phyloP scores from a whole-genome alignment of 2,329 filamentous ascomycete species.

The Pyricularia grisea region DNA sequence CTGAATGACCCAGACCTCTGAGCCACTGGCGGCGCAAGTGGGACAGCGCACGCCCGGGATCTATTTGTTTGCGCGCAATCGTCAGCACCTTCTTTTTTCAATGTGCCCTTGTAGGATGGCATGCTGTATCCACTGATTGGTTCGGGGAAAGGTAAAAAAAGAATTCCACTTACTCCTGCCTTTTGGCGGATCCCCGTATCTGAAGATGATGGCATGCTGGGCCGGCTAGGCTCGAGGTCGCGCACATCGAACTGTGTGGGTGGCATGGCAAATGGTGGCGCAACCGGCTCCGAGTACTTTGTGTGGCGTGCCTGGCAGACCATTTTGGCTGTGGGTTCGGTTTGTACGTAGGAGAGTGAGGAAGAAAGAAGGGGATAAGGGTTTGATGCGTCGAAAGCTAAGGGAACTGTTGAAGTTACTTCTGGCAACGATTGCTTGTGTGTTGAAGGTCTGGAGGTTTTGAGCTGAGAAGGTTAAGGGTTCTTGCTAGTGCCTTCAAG shows the following conservation, averaged over 20 bases:
- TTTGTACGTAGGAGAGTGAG: background rate
- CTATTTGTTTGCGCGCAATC: constrained; percentile 5
- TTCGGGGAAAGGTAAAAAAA: background rate
- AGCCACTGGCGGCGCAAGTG: constrained; percentile 13
- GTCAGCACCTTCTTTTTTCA: background rate
- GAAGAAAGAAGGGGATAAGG: background rate
- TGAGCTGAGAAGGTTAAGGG: background rate
- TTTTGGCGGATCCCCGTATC: background rate
- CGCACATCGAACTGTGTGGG: background rate
- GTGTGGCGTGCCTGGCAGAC: constrained; percentile 1
- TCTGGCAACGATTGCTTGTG: background rate
- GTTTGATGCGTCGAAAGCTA: background rate
- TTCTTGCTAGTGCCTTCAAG: background rate
- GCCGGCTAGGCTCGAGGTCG: background rate
- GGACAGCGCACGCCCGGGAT: constrained; percentile 15
- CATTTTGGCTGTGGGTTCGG: constrained; percentile 1
- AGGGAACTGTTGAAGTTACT: background rate
- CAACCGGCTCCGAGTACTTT: background rate
- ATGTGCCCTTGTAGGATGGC: background rate
- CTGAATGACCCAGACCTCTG: constrained; percentile 16
- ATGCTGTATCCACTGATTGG: background rate
- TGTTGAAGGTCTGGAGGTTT: background rate
- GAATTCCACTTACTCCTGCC: constrained; percentile 1
- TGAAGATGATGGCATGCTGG: background rate
- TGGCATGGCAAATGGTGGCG: background rate